Evolutionary conservation across 2,329 filamentous ascomycete species (phyloP).

Genomic region (Paecilomyces variotii): DNA sequence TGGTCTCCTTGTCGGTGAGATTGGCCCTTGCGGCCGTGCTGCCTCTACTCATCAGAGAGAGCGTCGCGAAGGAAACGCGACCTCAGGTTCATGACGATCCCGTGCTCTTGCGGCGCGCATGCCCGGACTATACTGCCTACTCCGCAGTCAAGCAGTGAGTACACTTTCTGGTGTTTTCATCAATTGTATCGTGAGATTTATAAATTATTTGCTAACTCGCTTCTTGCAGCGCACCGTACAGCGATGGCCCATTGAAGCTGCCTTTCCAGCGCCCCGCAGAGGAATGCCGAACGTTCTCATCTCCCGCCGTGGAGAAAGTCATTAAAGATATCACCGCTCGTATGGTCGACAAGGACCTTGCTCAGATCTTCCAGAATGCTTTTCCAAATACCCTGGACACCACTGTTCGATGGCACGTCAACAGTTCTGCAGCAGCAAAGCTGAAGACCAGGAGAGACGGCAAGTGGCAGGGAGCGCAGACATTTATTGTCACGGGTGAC

Average conservation of each 20-base stretch:
- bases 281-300: conserved; percentile 83
- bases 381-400: conserved; percentile 90
- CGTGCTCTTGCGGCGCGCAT: conserved; percentile 38
- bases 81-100: conserved; percentile 15
- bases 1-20: conserved; percentile 5
- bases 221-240: conserved; percentile 60
- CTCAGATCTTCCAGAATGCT: conserved; percentile 87
- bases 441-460: conserved; percentile 31
- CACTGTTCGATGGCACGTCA: conserved; percentile 78
- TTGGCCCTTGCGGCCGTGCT: conserved; percentile 9
- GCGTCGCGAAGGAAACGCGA: neutral
- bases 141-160: conserved; percentile 53
- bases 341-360: conserved; percentile 79
- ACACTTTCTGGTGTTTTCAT: neutral
- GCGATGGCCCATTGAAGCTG: conserved; percentile 67
- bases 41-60: conserved; percentile 3
- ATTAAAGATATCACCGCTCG: conserved; percentile 72
- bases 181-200: neutral
- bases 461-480: conserved; percentile 77
- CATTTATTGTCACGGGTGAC: conserved; percentile 87
- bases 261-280: conserved; percentile 78
- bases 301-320: conserved; percentile 76
- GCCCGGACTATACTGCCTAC: conserved; percentile 60
- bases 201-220: conserved; percentile 2
- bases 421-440: conserved; percentile 39